These are phyloP conservation scores for Ceratobasidium sp. DNA, from an alignment of 1,284 basidiomycete species.

Conservation along the genomic window DNA sequence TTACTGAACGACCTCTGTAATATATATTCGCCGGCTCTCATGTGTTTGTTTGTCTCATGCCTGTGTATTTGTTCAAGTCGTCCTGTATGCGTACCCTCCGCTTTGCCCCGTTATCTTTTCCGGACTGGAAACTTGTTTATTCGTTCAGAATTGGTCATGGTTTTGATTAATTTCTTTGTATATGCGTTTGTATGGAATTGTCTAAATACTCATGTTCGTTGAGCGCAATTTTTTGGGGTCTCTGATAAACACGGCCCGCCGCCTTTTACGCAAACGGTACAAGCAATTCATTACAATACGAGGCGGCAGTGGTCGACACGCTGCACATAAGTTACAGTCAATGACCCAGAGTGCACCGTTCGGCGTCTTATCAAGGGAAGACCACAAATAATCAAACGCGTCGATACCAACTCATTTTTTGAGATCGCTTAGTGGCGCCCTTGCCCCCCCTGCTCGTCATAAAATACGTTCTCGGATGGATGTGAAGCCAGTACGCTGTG, in stretches of 20 bases:
- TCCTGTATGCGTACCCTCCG: too few species aligned
- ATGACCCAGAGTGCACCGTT: too few species aligned
- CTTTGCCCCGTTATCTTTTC: too few species aligned
- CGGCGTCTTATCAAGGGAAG: not conserved
- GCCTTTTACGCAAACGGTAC: not conserved
- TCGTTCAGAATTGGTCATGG: too few species aligned
- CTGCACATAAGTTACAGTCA: not conserved
- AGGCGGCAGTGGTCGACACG: not conserved
- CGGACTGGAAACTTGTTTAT: too few species aligned
- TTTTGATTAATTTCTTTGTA: not conserved
- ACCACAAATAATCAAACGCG: not conserved
- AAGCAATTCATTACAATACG: not conserved
- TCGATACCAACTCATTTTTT: too few species aligned
- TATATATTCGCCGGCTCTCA: too few species aligned
- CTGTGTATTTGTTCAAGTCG: too few species aligned
- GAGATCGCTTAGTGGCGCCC: not conserved
- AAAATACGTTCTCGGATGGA: not conserved
- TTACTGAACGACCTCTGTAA: too few species aligned
- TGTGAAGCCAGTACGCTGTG: not conserved
- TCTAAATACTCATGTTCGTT: constrained; percentile 1
- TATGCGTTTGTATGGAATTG: constrained; percentile 15
- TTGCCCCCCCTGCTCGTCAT: not conserved
- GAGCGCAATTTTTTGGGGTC: not conserved
- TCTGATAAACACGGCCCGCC: not conserved
- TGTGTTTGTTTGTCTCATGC: too few species aligned